phyloP scores from a whole-genome alignment of 129 eudicot genomes.

The Mikania micrantha region DNA sequence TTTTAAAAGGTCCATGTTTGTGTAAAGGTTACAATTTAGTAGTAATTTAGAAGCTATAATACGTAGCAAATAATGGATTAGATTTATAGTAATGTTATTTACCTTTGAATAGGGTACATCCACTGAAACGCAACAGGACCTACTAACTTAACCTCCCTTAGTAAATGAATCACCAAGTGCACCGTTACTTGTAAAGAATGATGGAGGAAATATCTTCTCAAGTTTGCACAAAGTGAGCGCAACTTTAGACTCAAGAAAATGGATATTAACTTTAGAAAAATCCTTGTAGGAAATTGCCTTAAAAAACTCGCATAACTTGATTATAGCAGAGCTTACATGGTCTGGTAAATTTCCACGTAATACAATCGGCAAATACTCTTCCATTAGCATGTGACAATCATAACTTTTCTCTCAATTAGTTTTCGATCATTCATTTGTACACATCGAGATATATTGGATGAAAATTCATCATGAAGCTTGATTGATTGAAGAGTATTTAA shows the following conservation, averaged over 20 bases:
- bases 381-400: neutral
- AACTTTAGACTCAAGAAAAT: neutral
- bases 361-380: neutral
- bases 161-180: neutral
- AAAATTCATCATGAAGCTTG: too few species aligned
- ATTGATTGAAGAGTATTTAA: too few species aligned
- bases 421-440: too few species aligned
- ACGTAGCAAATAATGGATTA: too few species aligned
- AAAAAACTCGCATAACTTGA: neutral
- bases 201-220: neutral
- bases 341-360: neutral
- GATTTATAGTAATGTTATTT: too few species aligned
- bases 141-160: neutral
- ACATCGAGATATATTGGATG: too few species aligned
- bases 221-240: neutral
- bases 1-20: too few species aligned
- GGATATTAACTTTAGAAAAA: neutral
- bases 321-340: neutral
- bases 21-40: too few species aligned
- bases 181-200: neutral
- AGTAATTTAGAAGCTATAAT: too few species aligned
- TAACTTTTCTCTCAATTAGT: neutral
- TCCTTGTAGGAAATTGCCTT: neutral
- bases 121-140: neutral
- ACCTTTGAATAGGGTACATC: too few species aligned